Evolutionary conservation across 768 basidiomycete genomes (phyloP), one percentile per base, ranked within the genome.

Genomic region (Heimioporus sp.): DNA sequence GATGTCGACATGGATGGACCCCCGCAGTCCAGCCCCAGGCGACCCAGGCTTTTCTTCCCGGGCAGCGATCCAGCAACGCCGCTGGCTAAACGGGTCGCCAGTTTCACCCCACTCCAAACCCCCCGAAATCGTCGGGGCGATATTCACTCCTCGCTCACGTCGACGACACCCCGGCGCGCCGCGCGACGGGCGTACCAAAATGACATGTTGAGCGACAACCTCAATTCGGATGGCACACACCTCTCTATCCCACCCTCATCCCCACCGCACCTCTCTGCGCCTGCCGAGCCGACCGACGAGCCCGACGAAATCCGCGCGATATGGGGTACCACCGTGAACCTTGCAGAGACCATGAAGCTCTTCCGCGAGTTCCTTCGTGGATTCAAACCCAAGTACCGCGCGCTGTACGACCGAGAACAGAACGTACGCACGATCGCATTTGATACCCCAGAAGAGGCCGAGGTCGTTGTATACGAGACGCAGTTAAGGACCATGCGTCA

Each of bases 301-400:
- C 87, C 86, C 0, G 90, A 90, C 51, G 90, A 90, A 58, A 88
- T 92, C 46, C 80, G 90, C 49, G 93, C 92, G 20, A 92, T 99
- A 54, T 99, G 97, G 96, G 97, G 97, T 30, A 99, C 97, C 0
- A 95, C 92, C 2, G 94, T 99, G 61, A 90, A 91, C 58, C 78
- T 99, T 24, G 80, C 84, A 4, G 90, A 96, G 67, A 88, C 90
- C 12, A 97, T 98, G 90, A 87, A 85, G 61, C 71, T 87, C 17
- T 98, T 98, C 74, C 81, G 85, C 46, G 85, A 89, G 35, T 98
- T 98, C 68, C 72, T 99, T 50, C 84, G 81, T 43, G 89, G 92
- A 0, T 99, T 98, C 80, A 98, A 97, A 65, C 82, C 83, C 42
- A 97, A 95, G 67, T 95, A 96, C 57, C 84, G 94, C 19, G 73